Evolutionary conservation across 768 basidiomycete species (phyloP).

Genomic region (Kwoniella newhampshirensis): DNA sequence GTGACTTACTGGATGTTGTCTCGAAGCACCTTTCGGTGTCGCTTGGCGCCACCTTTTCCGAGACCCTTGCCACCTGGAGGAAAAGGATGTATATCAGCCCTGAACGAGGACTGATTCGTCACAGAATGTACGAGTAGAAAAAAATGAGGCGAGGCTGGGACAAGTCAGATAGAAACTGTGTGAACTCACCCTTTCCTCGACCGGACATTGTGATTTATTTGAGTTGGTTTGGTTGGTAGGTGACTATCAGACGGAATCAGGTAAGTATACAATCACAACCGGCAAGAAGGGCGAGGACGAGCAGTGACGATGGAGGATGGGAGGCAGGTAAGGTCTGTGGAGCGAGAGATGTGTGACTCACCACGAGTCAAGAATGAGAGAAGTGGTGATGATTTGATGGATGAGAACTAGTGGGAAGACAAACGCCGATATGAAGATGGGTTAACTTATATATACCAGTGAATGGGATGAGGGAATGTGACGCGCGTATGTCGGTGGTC

Average conservation of each 20-base stretch:
- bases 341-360: not conserved
- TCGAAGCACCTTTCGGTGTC: constrained; percentile 58
- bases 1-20: constrained; percentile 55
- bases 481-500: not conserved
- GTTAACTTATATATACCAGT: not conserved
- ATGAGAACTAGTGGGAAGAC: constrained; percentile 7
- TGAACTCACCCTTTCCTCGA: constrained; percentile 54
- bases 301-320: not conserved
- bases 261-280: not conserved
- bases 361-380: not conserved
- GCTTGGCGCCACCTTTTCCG: constrained; percentile 56
- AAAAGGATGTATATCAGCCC: too few species aligned
- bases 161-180: constrained; percentile 3
- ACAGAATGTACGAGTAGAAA: not conserved
- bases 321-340: too few species aligned
- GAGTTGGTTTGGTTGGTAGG: constrained; percentile 10
- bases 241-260: not conserved
- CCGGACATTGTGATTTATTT: constrained; percentile 53
- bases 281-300: too few species aligned
- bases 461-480: not conserved
- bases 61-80: constrained; percentile 53
- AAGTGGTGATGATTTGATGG: not conserved
- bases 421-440: not conserved
- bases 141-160: not conserved
- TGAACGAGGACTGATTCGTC: too few species aligned